Evolutionary conservation across 1,284 basidiomycete species (phyloP).

Genomic region (Microbotryomycetes sp.): DNA sequence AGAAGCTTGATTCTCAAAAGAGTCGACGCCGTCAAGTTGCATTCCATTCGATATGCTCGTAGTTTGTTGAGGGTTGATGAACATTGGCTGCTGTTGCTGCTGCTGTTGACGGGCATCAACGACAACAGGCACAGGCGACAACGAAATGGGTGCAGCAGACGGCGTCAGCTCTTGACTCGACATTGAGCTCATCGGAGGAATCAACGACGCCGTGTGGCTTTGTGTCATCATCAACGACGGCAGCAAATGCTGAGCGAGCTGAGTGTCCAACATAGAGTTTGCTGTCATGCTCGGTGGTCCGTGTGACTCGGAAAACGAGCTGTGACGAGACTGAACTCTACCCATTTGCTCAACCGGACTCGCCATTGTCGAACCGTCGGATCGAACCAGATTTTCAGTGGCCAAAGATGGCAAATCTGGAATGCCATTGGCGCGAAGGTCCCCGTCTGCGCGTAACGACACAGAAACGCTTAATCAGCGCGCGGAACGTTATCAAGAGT

Average conservation of each 20-base stretch:
- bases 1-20: slow-evolving; percentile 20
- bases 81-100: slow-evolving; percentile 2
- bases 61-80: slow-evolving; percentile 6
- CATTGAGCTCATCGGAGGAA: neutral
- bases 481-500: slow-evolving; percentile 2
- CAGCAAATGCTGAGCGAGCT: neutral
- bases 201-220: neutral
- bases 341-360: slow-evolving; percentile 9
- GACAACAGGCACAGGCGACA: neutral
- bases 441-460: slow-evolving; percentile 20
- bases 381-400: neutral
- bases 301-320: neutral
- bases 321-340: neutral
- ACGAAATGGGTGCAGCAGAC: neutral
- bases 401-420: neutral
- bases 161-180: neutral
- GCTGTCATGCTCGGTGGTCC: slow-evolving; percentile 3
- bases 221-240: neutral
- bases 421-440: slow-evolving; percentile 2
- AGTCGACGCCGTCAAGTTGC: slow-evolving; percentile 5
- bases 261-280: neutral
- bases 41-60: neutral
- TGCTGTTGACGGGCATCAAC: neutral
- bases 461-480: neutral
- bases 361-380: slow-evolving; percentile 5